Percentiles rank a stretch among this genome's conserved stretches.
Conservation (phyloP, 2,329 filamentous ascomycete species). For the Laburnicola sp. region DNA sequence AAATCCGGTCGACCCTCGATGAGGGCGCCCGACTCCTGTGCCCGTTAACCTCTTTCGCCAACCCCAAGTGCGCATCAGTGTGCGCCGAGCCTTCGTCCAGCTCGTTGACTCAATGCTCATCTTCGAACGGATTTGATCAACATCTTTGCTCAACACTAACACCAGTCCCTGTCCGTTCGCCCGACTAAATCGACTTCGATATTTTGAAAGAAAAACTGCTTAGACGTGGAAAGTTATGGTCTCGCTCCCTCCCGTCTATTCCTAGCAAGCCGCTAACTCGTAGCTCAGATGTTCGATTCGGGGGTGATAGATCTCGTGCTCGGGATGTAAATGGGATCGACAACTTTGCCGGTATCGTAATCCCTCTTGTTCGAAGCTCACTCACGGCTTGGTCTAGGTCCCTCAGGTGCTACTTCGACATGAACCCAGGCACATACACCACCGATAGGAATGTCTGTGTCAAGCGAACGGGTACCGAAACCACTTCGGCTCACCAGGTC, state of each 20-base stretch:
- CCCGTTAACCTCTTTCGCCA: background rate
- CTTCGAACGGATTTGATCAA: constrained; percentile 1
- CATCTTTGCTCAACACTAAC: constrained; percentile 3
- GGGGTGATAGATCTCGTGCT: too few relatives aligned
- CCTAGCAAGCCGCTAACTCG: too few relatives aligned
- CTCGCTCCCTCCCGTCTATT: too few relatives aligned
- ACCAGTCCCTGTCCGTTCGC: background rate
- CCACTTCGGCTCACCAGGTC: constrained; percentile 7
- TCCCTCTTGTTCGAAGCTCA: too few relatives aligned
- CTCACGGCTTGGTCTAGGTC: too few relatives aligned
- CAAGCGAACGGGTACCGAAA: constrained; percentile 3
- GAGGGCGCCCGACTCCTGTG: constrained; percentile 6
- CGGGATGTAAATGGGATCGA: too few relatives aligned
- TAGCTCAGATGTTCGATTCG: too few relatives aligned
- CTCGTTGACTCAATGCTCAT: background rate
- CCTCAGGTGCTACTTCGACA: too few relatives aligned
- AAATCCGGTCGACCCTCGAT: constrained; percentile 11
- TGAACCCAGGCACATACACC: constrained; percentile 1
- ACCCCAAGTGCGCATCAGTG: background rate
- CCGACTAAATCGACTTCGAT: too few relatives aligned
- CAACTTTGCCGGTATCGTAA: too few relatives aligned
- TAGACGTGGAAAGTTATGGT: too few relatives aligned
- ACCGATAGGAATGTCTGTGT: background rate
- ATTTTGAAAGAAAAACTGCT: too few relatives aligned
- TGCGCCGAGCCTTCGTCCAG: background rate